Evolutionary conservation across 176 grass and related monocot species (phyloP).

Genomic region (Pontederia crassipes): DNA sequence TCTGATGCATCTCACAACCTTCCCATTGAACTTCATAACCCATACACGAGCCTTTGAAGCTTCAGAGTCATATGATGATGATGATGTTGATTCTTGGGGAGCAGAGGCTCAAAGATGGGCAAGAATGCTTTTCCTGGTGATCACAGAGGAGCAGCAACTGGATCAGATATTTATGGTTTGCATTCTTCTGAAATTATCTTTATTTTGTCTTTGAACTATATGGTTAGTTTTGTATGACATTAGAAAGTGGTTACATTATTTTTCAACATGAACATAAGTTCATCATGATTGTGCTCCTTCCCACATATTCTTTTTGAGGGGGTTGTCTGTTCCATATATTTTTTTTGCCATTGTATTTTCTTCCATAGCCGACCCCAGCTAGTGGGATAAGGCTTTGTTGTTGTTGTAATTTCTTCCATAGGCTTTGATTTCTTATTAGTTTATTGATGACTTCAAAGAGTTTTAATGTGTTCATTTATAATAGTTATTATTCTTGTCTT

Average conservation of each 20-base stretch:
- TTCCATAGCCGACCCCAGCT: no score
- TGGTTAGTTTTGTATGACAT: not conserved
- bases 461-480: no score
- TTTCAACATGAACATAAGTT: no score
- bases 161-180: constrained; percentile 51
- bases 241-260: not conserved
- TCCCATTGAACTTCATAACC: constrained; percentile 58
- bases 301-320: no score
- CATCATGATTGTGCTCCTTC: no score
- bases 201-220: not conserved
- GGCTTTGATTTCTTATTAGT: no score
- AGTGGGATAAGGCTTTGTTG: no score
- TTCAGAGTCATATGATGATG: constrained; percentile 66
- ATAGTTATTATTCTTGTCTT: no score
- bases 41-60: constrained; percentile 26
- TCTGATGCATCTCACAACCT: constrained; percentile 57
- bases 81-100: constrained; percentile 81
- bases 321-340: not conserved
- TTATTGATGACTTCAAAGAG: no score
- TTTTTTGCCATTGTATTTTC: no score
- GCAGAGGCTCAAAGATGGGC: constrained; percentile 80
- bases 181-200: not conserved
- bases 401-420: no score
- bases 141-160: constrained; percentile 49
- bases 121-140: constrained; percentile 65